Base-by-base conservation (phyloP, 176 grass and related monocot species). In the Pontederia crassipes region DNA sequence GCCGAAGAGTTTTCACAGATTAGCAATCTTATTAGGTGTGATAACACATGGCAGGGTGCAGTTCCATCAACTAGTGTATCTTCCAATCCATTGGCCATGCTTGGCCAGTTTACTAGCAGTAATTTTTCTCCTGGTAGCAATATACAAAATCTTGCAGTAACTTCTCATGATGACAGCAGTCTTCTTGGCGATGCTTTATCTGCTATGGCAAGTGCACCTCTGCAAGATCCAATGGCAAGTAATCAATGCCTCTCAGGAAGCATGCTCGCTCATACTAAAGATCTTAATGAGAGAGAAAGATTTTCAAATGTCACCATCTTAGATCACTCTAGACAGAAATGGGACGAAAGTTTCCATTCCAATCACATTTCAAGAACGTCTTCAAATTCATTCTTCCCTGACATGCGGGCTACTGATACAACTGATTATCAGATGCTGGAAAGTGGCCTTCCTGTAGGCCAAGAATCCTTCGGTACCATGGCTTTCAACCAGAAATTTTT, bases 1-100 rank as follows among this genome's bases (percentile, higher is more conserved):
- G 16, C 73, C 59, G 32, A 54, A 2, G 86, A 85, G 3, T 61
- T 72, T 66, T 49, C 62, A 64, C 72, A 76, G 62, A 75, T 81
- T 84, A 32, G 78, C 55, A 70, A 89, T 75, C 74, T 57, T 69
- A 18, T 20, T 10, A 67, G 60, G 61, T 70, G 11, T 55, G 66
- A 68, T 52, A 65, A 57, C 52, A 66, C 75, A 54, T 59, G 61
- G 57, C 54, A 67, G 50, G n/a, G 12, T 67, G 78, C 64, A 16
- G 72, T 77, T 66, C 58, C 68, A 55, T 76, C 86, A 12, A 89
- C 12, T 48, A 24, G 58, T 12, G 52, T 48, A 70, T 32, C 54
- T 6, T 9, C 57, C 26, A 17, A 14, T 46, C 8, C 10, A 46
- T 40, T 72, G 57, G 57, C 47, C 17, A 16, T 49, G 32, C n/a